Base-by-base conservation (phyloP, 169 alveolate species). In the Eimeria praecox region DNA sequence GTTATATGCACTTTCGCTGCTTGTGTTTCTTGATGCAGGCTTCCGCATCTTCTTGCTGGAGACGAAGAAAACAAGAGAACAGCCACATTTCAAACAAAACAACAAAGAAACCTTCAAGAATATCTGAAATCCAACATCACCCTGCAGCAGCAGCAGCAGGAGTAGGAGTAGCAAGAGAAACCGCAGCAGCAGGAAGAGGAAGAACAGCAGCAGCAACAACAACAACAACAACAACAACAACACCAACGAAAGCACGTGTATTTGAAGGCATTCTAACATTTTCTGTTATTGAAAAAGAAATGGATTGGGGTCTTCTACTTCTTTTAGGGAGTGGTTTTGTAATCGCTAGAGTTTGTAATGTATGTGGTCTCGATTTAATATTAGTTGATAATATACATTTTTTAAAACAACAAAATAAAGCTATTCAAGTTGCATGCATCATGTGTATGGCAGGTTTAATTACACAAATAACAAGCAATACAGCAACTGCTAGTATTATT, bases 281-380 rank as follows among this genome's bases (percentile, higher is more conserved):
- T 56, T 14, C 92, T 33, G 77, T 75, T 18, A 80, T 86, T 35
- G 73, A 66, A 35, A 92, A 78, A 42, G 91, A 92, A n/a, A 92
- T 92, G 54, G 95, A 92, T 33, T 92, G 95, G 95, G 95, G 95
- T 12, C 54, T 86, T 20, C 56, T 92, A 64, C 42, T 92, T 33
- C 54, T 92, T 49, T 54, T 92, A n/a, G 95, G 95, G 9, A 86
- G 95, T 8, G 95, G 95, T 5, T 92, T 92, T 66, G 95, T 86
- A 5, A 40, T 92, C 18, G 95, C 92, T 42, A 49, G 85, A 27
- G 64, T 69, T 12, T 73, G 69, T 3, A 42, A 73, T 20, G 90
- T 30, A 16, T 73, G 90, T 27, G 95, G 95, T 38, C 95, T 91
- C 44, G 95, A 91, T 69, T 22, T 44, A 82, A 64, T 83, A 78